Conservation (phyloP, 768 basidiomycete species). For the Hypholoma fasciculare region DNA sequence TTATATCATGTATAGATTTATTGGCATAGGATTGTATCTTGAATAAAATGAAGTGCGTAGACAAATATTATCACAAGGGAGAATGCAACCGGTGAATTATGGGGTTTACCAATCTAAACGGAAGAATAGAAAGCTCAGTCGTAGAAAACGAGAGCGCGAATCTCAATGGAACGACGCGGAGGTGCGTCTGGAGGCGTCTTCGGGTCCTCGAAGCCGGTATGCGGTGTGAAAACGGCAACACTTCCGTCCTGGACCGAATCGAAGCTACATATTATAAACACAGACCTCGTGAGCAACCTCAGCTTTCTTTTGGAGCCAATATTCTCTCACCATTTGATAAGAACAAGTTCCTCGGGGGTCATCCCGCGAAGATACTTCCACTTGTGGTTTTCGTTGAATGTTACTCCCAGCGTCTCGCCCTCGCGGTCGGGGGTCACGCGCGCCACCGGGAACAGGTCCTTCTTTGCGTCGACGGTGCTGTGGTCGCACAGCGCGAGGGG, state of each 20-base stretch:
- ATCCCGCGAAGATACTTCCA: slow-evolving; percentile 53
- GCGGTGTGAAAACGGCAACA: slow-evolving; percentile 58
- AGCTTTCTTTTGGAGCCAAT: neutral
- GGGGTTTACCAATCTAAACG: neutral
- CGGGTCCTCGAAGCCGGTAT: slow-evolving; percentile 61
- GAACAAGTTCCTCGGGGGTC: slow-evolving; percentile 45
- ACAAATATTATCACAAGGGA: too few species aligned
- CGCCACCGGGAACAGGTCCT: slow-evolving; percentile 44
- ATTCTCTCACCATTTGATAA: slow-evolving; percentile 42
- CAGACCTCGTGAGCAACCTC: neutral
- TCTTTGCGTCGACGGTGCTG: slow-evolving; percentile 38
- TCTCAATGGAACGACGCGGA: slow-evolving; percentile 57
- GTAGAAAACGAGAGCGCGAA: slow-evolving; percentile 64
- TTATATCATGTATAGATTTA: too few species aligned
- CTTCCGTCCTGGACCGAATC: slow-evolving; percentile 40
- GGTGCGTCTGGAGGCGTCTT: slow-evolving; percentile 49
- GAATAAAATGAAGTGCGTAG: too few species aligned
- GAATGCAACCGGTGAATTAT: too few species aligned
- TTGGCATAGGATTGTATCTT: too few species aligned
- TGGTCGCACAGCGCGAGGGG: slow-evolving; percentile 56
- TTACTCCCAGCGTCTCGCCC: slow-evolving; percentile 52
- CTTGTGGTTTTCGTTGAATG: slow-evolving; percentile 43
- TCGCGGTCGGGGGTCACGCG: slow-evolving; percentile 49
- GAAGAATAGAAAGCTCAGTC: slow-evolving; percentile 24
- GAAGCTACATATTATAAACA: slow-evolving; percentile 13